Conservation (phyloP, 2,329 filamentous ascomycete species). For the Claviceps sp. region DNA sequence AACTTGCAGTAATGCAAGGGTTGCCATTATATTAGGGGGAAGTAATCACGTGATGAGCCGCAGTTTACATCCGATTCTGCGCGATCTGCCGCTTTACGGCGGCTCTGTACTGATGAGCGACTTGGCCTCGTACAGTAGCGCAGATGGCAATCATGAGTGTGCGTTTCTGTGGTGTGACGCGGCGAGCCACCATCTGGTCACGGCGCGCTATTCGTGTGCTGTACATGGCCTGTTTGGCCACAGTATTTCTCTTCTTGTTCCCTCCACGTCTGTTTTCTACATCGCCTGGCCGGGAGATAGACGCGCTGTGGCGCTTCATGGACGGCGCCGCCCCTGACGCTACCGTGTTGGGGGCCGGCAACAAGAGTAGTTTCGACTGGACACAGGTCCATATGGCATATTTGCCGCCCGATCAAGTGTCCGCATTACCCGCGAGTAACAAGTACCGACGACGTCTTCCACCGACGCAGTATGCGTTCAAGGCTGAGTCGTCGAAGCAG, state of each 20-base stretch:
- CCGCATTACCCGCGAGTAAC: not conserved
- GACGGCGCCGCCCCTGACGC: not conserved
- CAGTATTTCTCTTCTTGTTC: not conserved
- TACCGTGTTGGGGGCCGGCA: not conserved
- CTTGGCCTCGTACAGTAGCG: no score
- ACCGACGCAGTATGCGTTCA: not conserved
- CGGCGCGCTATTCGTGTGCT: not conserved
- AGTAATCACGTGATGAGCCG: no score
- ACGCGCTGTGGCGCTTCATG: not conserved
- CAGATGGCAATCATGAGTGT: not conserved
- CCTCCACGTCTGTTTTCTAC: not conserved
- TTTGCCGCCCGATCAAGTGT: not conserved
- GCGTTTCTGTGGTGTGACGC: not conserved
- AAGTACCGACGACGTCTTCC: not conserved
- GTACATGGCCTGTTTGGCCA: not conserved
- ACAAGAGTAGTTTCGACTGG: not conserved
- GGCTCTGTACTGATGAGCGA: no score
- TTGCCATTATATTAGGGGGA: no score
- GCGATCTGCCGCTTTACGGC: no score
- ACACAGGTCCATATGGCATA: not conserved
- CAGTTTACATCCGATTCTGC: no score
- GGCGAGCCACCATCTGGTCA: not conserved
- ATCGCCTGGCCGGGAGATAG: not conserved
- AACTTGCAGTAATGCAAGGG: no score
- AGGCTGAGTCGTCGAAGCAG: not conserved